phyloP scores from a whole-genome alignment of 345 rosid genomes.

The Moringa oleifera region DNA sequence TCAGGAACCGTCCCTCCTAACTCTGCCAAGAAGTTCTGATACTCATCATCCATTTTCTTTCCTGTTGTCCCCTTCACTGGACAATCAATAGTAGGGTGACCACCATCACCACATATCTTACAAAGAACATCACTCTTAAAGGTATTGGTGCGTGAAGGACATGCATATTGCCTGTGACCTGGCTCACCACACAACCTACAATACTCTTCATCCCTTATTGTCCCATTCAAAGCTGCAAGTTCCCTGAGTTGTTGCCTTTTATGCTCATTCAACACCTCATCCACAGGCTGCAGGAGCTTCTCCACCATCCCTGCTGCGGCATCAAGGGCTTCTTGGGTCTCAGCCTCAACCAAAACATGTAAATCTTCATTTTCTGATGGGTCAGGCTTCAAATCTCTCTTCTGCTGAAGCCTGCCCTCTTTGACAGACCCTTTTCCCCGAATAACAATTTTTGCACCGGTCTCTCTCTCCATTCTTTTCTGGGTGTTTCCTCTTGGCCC shows the following conservation, averaged over 20 bases:
- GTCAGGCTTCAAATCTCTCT: conserved; percentile 90
- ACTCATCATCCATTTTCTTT: conserved; percentile 99
- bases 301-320: conserved; percentile 98
- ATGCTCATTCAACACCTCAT: conserved; percentile 94
- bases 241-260: conserved; percentile 98
- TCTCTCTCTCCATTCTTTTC: conserved; percentile 98
- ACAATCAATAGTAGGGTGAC: conserved; percentile 98
- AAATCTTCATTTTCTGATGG: conserved; percentile 94
- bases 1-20: conserved; percentile 89
- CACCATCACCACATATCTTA: conserved; percentile 98
- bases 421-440: conserved; percentile 93
- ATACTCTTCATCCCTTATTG: conserved; percentile 94
- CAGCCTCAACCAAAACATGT: conserved; percentile 98
- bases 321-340: conserved; percentile 80
- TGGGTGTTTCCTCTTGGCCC: conserved; percentile 97
- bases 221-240: conserved; percentile 95
- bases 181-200: conserved; percentile 95
- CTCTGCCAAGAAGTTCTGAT: conserved; percentile 94
- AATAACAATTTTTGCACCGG: conserved; percentile 93
- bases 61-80: conserved; percentile 90
- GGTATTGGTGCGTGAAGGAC: conserved; percentile 88
- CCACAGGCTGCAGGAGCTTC: conserved; percentile 95
- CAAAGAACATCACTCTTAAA: conserved; percentile 97
- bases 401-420: conserved; percentile 92
- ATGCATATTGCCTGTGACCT: conserved; percentile 85